Evolutionary conservation across 1,284 basidiomycete genomes (phyloP).

Genomic region (Sporisorium iseilematis-ciliati): DNA sequence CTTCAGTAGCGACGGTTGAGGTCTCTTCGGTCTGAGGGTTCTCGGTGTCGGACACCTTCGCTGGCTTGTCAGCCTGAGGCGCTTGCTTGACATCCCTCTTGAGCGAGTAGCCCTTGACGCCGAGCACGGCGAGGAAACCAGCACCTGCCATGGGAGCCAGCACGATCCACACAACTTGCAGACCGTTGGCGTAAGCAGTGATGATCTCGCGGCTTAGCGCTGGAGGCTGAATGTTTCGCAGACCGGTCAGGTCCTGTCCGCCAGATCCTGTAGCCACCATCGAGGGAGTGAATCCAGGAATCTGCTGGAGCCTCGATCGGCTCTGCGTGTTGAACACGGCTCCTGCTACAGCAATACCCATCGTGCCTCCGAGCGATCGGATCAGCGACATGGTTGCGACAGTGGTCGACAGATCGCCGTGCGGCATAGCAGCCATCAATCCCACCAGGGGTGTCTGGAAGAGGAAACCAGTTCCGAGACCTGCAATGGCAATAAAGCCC

Average conservation of each 20-base stretch:
- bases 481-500: constrained; percentile 53
- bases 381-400: constrained; percentile 52
- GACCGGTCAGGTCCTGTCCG: constrained; percentile 43
- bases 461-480: constrained; percentile 57
- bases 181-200: constrained; percentile 78
- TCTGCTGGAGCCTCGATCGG: constrained; percentile 21
- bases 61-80: constrained; percentile 18
- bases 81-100: constrained; percentile 32
- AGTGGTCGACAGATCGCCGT: constrained; percentile 51
- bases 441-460: constrained; percentile 64
- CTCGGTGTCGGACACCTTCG: constrained; percentile 30
- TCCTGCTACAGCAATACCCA: constrained; percentile 59
- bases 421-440: constrained; percentile 60
- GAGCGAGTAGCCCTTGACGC: constrained; percentile 57
- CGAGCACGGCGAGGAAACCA: constrained; percentile 57
- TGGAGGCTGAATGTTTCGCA: constrained; percentile 62
- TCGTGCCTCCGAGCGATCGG: constrained; percentile 53
- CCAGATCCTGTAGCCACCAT: constrained; percentile 30
- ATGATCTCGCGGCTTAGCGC: constrained; percentile 73
- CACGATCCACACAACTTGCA: constrained; percentile 80
- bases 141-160: constrained; percentile 66
- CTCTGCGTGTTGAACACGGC: constrained; percentile 58
- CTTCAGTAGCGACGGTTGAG: neutral
- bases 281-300: constrained; percentile 25
- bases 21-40: constrained; percentile 16